phyloP scores from a whole-genome alignment of 2,329 filamentous ascomycete genomes.

The Diatrype stigma region DNA sequence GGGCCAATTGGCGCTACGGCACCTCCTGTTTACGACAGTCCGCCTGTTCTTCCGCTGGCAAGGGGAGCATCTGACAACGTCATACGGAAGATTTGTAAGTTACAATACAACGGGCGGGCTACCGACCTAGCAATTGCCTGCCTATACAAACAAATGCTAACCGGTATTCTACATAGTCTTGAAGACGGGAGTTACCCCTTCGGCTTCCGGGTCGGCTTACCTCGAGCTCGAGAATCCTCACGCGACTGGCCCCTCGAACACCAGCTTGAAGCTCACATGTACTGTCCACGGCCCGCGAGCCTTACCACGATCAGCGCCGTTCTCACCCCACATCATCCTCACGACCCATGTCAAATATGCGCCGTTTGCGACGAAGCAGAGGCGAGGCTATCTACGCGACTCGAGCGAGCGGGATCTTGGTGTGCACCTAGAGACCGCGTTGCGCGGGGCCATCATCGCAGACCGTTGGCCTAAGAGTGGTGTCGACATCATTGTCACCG shows the following conservation, averaged over 20 bases:
- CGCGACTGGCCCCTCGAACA: slow-evolving; percentile 41
- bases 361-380: slow-evolving; percentile 80
- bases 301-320: slow-evolving; percentile 82
- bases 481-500: slow-evolving; percentile 88
- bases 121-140: background rate
- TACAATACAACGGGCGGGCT: background rate
- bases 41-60: slow-evolving; percentile 41
- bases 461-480: slow-evolving; percentile 98
- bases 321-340: slow-evolving; percentile 87
- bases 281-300: slow-evolving; percentile 91
- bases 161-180: slow-evolving; percentile 55
- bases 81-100: slow-evolving; percentile 82
- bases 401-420: slow-evolving; percentile 82
- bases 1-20: slow-evolving; percentile 74
- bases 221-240: slow-evolving; percentile 59
- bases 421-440: slow-evolving; percentile 84
- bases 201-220: slow-evolving; percentile 90
- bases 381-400: slow-evolving; percentile 83
- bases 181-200: slow-evolving; percentile 87
- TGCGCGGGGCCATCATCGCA: slow-evolving; percentile 84
- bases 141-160: background rate
- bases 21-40: slow-evolving; percentile 64
- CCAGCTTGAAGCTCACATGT: slow-evolving; percentile 85
- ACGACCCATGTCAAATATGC: slow-evolving; percentile 95
- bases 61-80: slow-evolving; percentile 61